A percentile compares a stretch with the other conserved stretches of the same genome.
Conservation (phyloP, 2,329 filamentous ascomycete species). For the Diaporthe velutina region DNA sequence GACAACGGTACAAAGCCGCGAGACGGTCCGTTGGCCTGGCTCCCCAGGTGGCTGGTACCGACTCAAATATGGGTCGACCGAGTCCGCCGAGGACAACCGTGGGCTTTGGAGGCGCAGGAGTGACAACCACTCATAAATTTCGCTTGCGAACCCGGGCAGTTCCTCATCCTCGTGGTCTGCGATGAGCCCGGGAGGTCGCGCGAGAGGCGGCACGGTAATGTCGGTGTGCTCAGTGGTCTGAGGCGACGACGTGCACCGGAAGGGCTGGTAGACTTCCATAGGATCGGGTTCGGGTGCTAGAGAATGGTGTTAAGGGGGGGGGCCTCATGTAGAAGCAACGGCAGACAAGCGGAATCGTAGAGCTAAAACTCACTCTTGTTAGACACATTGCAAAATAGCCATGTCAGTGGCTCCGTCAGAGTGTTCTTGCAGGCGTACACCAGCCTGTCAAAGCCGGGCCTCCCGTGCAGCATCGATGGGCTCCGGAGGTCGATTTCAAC, state of each 20-base stretch:
- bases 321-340: constrained; percentile 43
- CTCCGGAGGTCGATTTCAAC: constrained; percentile 82
- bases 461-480: constrained; percentile 84
- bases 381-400: constrained; percentile 81
- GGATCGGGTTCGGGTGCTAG: constrained; percentile 64
- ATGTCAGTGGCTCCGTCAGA: constrained; percentile 74
- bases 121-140: constrained; percentile 81
- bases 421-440: constrained; percentile 84
- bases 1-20: constrained; percentile 62
- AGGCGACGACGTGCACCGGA: constrained; percentile 55
- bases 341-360: not conserved
- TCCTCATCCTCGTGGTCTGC: constrained; percentile 58
- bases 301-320: not conserved
- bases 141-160: constrained; percentile 73
- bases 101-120: constrained; percentile 76
- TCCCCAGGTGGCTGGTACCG: constrained; percentile 72
- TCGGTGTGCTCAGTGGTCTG: constrained; percentile 45
- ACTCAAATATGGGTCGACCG: constrained; percentile 77
- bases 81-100: constrained; percentile 68
- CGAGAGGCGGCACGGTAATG: constrained; percentile 51
- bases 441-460: constrained; percentile 84
- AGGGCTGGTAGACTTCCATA: constrained; percentile 59
- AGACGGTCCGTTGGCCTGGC: constrained; percentile 41
- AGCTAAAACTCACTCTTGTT: constrained; percentile 55
- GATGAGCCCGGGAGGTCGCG: constrained; percentile 48